Base-by-base conservation (phyloP, 2,329 filamentous ascomycete genomes). In the Onygenales sp. region DNA sequence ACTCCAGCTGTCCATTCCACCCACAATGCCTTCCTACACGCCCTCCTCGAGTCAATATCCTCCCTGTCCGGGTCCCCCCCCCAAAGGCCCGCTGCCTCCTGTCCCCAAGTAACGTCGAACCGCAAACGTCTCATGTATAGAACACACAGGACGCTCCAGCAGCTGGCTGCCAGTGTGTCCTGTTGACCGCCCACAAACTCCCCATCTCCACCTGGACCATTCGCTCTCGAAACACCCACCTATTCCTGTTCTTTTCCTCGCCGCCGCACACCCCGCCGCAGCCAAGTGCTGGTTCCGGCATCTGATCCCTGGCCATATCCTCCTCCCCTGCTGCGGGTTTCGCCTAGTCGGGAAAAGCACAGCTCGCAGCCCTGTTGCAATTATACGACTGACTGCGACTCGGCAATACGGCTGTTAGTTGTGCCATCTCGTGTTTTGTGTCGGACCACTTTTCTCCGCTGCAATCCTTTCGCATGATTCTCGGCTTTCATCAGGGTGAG, bases 31-130 rank as follows among this genome's bases (percentile, higher is more conserved):
- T 56, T 57, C 55, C 46, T 59, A 58, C 42, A 55, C 41, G n/a
- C 21, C 47, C 32, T 50, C 46, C 55, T 47, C 54, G 13, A 53
- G 44, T n/a, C 59, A 60, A 54, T 59, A 55, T 44, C 59, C 59
- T 59, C 59, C 59, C 27, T 60, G 59, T 54, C 59, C 59, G 7
- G 59, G 59, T 32, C 59, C 59, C 33, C 59, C 59, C 7, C 59
- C 59, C 35, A 59, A 56, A 32, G 59, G 59, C 41, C 59, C 59
- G 50, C 59, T 60, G 33, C 59, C 59, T 17, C 59, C 59, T 6
- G 48, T 60, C 21, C 59, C 59, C 11, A 60, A 60, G 51, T 60
- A 57, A 52, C 7, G 9, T 11, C 44, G 5, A 17, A 32, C 45
- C n/a, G 5, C 14, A 11, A 48, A 38, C 32, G 21, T 33, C 45